Evolutionary conservation across 2,329 filamentous ascomycete genomes (phyloP).

Genomic region (Lomentospora prolificans): DNA sequence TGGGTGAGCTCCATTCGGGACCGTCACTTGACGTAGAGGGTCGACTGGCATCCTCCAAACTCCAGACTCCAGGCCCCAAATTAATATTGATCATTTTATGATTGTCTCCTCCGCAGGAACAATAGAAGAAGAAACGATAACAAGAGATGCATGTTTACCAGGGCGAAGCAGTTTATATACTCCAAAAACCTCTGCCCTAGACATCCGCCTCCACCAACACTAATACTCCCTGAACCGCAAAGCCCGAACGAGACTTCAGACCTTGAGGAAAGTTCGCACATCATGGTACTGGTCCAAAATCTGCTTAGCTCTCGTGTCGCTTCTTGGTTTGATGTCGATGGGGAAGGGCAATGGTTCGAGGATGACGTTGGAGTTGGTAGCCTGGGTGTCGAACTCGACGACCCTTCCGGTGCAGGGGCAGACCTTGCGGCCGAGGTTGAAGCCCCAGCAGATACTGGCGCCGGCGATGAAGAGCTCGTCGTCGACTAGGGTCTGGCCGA

Average conservation of each 20-base stretch:
- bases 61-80: background rate
- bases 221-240: too few relatives aligned
- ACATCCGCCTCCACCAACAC: too few relatives aligned
- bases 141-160: too few relatives aligned
- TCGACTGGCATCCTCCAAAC: background rate
- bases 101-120: too few relatives aligned
- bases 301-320: conserved; percentile 23
- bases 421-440: conserved; percentile 29
- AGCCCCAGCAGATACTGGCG: conserved; percentile 39
- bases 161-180: too few relatives aligned
- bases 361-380: conserved; percentile 42
- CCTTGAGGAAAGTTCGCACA: conserved; percentile 21
- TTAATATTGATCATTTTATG: background rate
- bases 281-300: conserved; percentile 28
- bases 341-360: conserved; percentile 38
- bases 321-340: conserved; percentile 33
- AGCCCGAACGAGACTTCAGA: conserved; percentile 13
- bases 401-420: conserved; percentile 31
- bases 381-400: conserved; percentile 36
- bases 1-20: too few relatives aligned
- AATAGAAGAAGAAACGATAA: too few relatives aligned
- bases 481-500: conserved; percentile 53
- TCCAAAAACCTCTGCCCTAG: too few relatives aligned
- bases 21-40: background rate
- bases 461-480: conserved; percentile 45